A percentile compares a stretch with the other conserved stretches of the same genome.
Evolutionary conservation across 1,284 basidiomycete species (phyloP).

Genomic region (Puccinia brachypodii): DNA sequence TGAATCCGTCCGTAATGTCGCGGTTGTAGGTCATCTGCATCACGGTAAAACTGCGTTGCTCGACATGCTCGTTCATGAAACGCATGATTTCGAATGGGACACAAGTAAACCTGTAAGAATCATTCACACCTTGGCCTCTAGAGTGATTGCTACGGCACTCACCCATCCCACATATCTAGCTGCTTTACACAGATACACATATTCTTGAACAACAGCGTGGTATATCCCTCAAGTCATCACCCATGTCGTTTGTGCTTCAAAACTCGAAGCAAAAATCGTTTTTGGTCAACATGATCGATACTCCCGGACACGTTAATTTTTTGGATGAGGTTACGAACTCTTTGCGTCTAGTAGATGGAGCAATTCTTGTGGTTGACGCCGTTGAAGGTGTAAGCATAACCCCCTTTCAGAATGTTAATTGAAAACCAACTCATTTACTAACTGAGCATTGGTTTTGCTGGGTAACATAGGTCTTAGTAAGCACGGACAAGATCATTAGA

Average conservation of each 20-base stretch:
- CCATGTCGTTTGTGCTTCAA: slow-evolving; percentile 86
- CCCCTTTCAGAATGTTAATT: background rate
- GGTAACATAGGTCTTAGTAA: slow-evolving; percentile 73
- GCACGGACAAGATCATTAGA: slow-evolving; percentile 78
- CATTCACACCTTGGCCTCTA: slow-evolving; percentile 31
- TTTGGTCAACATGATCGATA: slow-evolving; percentile 90
- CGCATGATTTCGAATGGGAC: slow-evolving; percentile 91
- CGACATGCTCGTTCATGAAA: slow-evolving; percentile 97
- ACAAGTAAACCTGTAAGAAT: slow-evolving; percentile 73
- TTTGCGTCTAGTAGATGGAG: slow-evolving; percentile 86
- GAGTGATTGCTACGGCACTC: background rate
- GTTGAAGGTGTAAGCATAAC: slow-evolving; percentile 76
- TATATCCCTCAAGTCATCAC: slow-evolving; percentile 94
- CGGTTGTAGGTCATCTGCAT: slow-evolving; percentile 90
- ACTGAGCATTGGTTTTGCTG: slow-evolving; percentile 47
- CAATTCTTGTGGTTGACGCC: slow-evolving; percentile 89
- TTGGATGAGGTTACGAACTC: slow-evolving; percentile 90
- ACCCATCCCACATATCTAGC: slow-evolving; percentile 60
- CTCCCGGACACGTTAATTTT: slow-evolving; percentile 97
- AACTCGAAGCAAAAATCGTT: slow-evolving; percentile 90
- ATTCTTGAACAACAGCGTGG: slow-evolving; percentile 79
- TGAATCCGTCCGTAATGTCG: slow-evolving; percentile 92
- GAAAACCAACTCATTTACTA: background rate
- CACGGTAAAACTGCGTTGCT: slow-evolving; percentile 96
- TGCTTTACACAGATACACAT: slow-evolving; percentile 95